Evolutionary conservation across 2,329 filamentous ascomycete species (phyloP).

Genomic region (Colletotrichum salicis): DNA sequence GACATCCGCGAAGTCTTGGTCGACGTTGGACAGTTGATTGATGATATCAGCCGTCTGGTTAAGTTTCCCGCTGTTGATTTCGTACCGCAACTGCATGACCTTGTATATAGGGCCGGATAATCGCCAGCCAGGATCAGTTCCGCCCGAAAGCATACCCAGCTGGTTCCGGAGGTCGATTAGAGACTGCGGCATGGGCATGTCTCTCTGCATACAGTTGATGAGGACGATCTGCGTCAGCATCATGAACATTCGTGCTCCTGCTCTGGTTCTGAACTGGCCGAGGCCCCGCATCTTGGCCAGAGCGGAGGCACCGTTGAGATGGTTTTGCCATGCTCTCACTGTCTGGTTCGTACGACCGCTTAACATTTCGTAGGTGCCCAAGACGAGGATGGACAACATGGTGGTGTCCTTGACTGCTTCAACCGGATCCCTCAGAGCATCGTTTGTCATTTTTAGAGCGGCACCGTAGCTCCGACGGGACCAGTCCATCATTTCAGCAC

Average conservation of each 20-base stretch:
- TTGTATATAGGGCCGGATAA: constrained; percentile 57
- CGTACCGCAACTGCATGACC: constrained; percentile 58
- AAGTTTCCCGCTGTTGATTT: constrained; percentile 53
- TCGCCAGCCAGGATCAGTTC: constrained; percentile 53
- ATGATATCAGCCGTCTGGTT: constrained; percentile 48
- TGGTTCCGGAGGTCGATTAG: constrained; percentile 58
- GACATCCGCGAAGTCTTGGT: constrained; percentile 54
- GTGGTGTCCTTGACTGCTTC: constrained; percentile 60
- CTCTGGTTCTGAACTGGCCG: constrained; percentile 56
- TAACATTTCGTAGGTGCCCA: constrained; percentile 66
- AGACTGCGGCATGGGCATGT: constrained; percentile 58
- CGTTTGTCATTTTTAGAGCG: constrained; percentile 62
- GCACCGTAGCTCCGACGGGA: constrained; percentile 63
- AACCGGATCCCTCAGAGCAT: constrained; percentile 56
- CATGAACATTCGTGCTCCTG: constrained; percentile 63
- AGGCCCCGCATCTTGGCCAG: constrained; percentile 61
- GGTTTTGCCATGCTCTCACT: constrained; percentile 62
- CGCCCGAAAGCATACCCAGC: constrained; percentile 49
- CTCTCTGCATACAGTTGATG: constrained; percentile 62
- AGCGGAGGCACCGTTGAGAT: constrained; percentile 63
- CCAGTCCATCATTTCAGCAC: constrained; percentile 54
- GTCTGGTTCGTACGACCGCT: constrained; percentile 58
- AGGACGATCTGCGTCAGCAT: constrained; percentile 63
- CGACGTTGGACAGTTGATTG: constrained; percentile 50
- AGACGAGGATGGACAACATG: constrained; percentile 63